Evolutionary conservation across 352 stramenopile species (phyloP).

Genomic region (Elongisporangium undulatum): DNA sequence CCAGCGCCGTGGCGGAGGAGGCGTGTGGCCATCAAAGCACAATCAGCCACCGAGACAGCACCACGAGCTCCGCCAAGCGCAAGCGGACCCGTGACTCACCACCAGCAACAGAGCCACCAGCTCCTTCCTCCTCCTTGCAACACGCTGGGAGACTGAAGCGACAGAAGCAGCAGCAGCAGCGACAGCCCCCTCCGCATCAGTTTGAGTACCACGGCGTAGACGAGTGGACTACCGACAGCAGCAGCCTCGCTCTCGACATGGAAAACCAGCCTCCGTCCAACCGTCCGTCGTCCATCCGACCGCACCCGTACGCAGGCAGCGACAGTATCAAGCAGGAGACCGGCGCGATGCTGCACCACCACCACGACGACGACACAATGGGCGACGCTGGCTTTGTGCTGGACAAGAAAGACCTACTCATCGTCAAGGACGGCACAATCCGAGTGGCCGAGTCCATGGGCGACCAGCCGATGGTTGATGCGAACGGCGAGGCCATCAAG

Average conservation of each 20-base stretch:
- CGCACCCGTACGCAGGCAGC: not conserved
- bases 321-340: not conserved
- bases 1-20: too few species aligned
- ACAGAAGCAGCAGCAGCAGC: not conserved
- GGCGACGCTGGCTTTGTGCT: conserved; percentile 34
- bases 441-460: conserved; percentile 57
- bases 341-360: conserved; percentile 1
- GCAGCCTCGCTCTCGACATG: not conserved
- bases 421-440: conserved; percentile 69
- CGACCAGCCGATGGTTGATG: conserved; percentile 47
- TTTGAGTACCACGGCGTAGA: not conserved
- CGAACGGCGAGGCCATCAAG: conserved; percentile 52
- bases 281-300: not conserved
- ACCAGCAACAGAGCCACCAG: not conserved
- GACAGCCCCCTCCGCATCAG: not conserved
- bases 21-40: not conserved
- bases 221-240: not conserved
- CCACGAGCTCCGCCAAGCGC: not conserved
- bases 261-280: not conserved
- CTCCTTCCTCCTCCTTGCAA: not conserved
- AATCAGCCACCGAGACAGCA: not conserved
- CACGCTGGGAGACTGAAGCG: not conserved
- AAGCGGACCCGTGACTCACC: not conserved
- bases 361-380: conserved; percentile 18
- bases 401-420: conserved; percentile 71